Conservation (phyloP, 2,329 filamentous ascomycete genomes). For the Trichoderma sp. region DNA sequence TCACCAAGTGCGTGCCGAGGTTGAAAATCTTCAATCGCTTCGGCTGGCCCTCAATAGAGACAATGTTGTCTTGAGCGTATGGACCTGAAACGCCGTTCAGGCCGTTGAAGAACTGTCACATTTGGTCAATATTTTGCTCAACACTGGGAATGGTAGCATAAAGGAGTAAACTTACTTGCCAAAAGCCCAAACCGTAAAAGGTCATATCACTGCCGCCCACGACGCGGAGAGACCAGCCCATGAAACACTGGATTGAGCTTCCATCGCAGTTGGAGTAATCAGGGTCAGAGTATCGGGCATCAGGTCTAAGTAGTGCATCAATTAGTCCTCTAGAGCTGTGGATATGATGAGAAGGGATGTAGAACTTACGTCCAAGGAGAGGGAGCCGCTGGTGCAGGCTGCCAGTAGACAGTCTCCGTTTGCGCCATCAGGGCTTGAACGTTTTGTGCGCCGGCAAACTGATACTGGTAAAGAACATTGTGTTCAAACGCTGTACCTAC, state of each 20-base stretch:
- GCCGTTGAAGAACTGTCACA: slow-evolving; percentile 26
- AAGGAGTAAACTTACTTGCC: slow-evolving; percentile 17
- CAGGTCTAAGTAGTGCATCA: slow-evolving; percentile 3
- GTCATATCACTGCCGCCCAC: slow-evolving; percentile 23
- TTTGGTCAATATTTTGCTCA: neutral
- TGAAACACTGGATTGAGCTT: slow-evolving; percentile 15
- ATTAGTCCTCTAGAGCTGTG: neutral
- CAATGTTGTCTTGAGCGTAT: slow-evolving; percentile 27
- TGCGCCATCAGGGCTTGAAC: slow-evolving; percentile 49
- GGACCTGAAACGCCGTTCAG: slow-evolving; percentile 23
- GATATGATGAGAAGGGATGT: neutral
- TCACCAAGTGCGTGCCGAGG: slow-evolving; percentile 26
- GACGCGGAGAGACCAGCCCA: slow-evolving; percentile 26
- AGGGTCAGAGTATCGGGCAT: slow-evolving; percentile 27
- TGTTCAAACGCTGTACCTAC: slow-evolving; percentile 56
- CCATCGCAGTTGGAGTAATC: slow-evolving; percentile 30
- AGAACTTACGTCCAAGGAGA: slow-evolving; percentile 40
- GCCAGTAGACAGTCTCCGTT: slow-evolving; percentile 49
- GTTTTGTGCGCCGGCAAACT: slow-evolving; percentile 47
- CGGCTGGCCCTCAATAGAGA: slow-evolving; percentile 24
- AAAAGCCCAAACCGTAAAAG: slow-evolving; percentile 23
- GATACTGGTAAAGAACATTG: slow-evolving; percentile 54
- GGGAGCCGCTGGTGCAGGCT: slow-evolving; percentile 38
- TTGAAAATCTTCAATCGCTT: slow-evolving; percentile 26
- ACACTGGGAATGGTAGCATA: neutral